Base-by-base conservation (phyloP, 2,329 filamentous ascomycete genomes). In the Cladosporium sp. region DNA sequence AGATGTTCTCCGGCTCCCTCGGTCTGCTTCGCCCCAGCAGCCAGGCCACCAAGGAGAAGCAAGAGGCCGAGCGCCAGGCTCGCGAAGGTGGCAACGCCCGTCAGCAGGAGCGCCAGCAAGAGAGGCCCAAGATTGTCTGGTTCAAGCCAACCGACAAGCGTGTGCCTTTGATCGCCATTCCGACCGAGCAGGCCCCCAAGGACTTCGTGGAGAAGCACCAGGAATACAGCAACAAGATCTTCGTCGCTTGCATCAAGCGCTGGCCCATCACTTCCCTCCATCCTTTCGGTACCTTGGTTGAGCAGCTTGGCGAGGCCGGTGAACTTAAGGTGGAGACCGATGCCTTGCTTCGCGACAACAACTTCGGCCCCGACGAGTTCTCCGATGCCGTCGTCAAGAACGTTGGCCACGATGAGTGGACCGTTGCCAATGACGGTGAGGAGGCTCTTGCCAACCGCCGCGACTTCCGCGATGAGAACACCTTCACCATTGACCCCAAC, bases 181-280 rank as follows among this genome's bases (percentile, higher is more conserved):
- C 93, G 1, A 98, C 93, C 3, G 93, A 98, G 71, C 93, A 98
- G 73, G 93, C 93, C 8, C 93, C 93, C 16, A 86, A 90, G 34
- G 93, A 97, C 73, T 98, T 98, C 64, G 93, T 98, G 28, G 93
- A 98, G 76, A 95, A 93, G 72, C 93, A 98, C 70, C 89, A 95
- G 70, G 89, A 96, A 31, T 98, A 97, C 64, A 90, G 92, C 53
- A 95, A 95, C 73, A 87, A 90, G 64, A 98, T 98, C 65, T 98
- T 98, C 61, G 93, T 98, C 62, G 93, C 93, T 44, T 96, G 91
- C 75, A 98, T 98, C 74, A 98, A 98, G 81, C 84, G 93, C 67
- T 98, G 93, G 93, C 93, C 93, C 58, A 98, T 98, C 66, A 98
- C 93, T 28, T 98, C 93, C n/a, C 83, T 98, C 52, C 93, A 98